A percentile compares a stretch with the other conserved stretches of the same genome.
Evolutionary conservation across 192 early-diverging fungal genomes (phyloP).

Genomic region (Radiomyces spectabilis): DNA sequence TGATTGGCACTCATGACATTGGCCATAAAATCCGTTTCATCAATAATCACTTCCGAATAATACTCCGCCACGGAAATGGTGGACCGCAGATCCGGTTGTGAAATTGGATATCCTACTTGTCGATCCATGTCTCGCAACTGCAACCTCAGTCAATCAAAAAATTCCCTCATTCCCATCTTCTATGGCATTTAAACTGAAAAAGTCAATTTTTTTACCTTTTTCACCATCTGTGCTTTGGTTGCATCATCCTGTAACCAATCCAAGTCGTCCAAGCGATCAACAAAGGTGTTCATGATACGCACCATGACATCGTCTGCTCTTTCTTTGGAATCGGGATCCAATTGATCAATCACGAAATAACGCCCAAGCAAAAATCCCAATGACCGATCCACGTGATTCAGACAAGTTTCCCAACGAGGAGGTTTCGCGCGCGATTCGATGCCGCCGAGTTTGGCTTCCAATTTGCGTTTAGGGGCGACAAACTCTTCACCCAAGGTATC

Average conservation of each 20-base stretch:
- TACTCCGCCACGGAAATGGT: conserved; percentile 32
- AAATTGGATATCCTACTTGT: conserved; percentile 39
- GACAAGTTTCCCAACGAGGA: conserved; percentile 42
- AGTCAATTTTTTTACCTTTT: conserved; percentile 20
- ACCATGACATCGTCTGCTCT: conserved; percentile 38
- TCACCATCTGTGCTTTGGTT: conserved; percentile 27
- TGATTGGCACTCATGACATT: conserved; percentile 22
- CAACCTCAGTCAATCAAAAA: no score
- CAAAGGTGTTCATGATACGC: conserved; percentile 31
- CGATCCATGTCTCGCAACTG: neutral
- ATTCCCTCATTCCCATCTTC: no score
- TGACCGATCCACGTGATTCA: conserved; percentile 20
- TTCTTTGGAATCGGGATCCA: conserved; percentile 38
- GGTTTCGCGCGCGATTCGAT: conserved; percentile 32
- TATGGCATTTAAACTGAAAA: neutral
- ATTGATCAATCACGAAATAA: conserved; percentile 35
- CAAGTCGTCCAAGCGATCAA: conserved; percentile 26
- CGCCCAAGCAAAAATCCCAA: conserved; percentile 33
- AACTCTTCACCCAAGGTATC: conserved; percentile 28
- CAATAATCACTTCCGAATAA: conserved; percentile 24
- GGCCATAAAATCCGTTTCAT: conserved; percentile 29
- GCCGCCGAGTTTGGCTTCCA: conserved; percentile 33
- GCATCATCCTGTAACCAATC: conserved; percentile 34
- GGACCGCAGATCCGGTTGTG: conserved; percentile 25
- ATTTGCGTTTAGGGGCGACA: conserved; percentile 25